These are phyloP conservation scores for Candida xyloterini DNA, from an alignment of 805 yeast genomes.

Conservation along the genomic window DNA sequence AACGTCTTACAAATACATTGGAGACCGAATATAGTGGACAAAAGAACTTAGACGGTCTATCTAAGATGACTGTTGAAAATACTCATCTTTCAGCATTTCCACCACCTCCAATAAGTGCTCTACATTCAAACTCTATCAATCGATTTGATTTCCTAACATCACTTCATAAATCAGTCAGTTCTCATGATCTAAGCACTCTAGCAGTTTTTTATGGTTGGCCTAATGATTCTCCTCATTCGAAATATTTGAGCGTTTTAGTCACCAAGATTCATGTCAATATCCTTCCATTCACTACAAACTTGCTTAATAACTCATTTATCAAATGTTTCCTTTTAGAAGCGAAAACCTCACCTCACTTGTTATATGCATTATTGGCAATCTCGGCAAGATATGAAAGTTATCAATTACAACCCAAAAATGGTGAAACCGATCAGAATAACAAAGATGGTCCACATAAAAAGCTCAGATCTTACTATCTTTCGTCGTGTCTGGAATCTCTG, in stretches of 20 bases:
- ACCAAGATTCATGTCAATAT: constrained; percentile 35
- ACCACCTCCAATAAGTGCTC: constrained; percentile 19
- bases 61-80: background rate
- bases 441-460: constrained; percentile 46
- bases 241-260: constrained; percentile 32
- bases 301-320: constrained; percentile 33
- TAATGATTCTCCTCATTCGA: constrained; percentile 30
- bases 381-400: constrained; percentile 56
- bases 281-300: constrained; percentile 36
- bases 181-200: constrained; percentile 25
- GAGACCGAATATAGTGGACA: constrained; percentile 2
- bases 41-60: background rate
- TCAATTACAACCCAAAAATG: constrained; percentile 25
- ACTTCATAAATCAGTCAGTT: constrained; percentile 28
- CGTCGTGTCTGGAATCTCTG: constrained; percentile 60
- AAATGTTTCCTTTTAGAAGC: constrained; percentile 33
- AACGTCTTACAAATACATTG: constrained; percentile 5
- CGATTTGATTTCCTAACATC: constrained; percentile 29
- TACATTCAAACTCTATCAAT: constrained; percentile 15
- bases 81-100: constrained; percentile 23
- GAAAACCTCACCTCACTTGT: constrained; percentile 53
- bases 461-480: constrained; percentile 59
- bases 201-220: constrained; percentile 33
- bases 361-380: constrained; percentile 69
- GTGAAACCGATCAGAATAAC: constrained; percentile 11